These are phyloP conservation scores for Aspergillus bridgeri DNA, from an alignment of 495 filamentous ascomycete genomes.

Conservation along the genomic window DNA sequence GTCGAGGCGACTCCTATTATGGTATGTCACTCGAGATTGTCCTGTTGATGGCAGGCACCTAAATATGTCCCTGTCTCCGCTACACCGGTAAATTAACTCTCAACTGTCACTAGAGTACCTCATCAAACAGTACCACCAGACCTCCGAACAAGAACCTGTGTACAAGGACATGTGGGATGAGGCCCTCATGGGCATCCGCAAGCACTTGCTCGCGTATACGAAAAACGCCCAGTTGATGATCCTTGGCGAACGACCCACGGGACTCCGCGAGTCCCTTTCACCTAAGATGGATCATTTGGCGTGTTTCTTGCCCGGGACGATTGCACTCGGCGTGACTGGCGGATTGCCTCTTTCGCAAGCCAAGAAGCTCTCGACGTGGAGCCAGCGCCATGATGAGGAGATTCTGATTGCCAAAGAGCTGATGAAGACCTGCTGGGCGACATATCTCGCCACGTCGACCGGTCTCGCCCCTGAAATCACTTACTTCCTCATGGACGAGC, in stretches of 20 bases:
- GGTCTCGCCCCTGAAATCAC: conserved; percentile 91
- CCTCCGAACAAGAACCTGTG: conserved; percentile 76
- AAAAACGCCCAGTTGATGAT: conserved; percentile 75
- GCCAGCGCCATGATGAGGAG: conserved; percentile 75
- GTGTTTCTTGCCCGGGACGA: conserved; percentile 96
- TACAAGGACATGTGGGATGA: conserved; percentile 94
- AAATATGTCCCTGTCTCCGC: too few relatives aligned
- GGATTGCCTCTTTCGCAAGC: conserved; percentile 72
- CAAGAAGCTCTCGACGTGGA: conserved; percentile 66
- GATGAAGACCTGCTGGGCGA: conserved; percentile 96
- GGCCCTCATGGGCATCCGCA: conserved; percentile 77
- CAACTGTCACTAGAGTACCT: conserved; percentile 64
- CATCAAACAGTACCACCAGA: conserved; percentile 96
- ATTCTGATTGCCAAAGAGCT: conserved; percentile 82
- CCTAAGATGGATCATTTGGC: conserved; percentile 99
- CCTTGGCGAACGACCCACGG: conserved; percentile 78
- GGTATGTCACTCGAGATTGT: conserved; percentile 37
- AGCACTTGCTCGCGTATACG: conserved; percentile 87
- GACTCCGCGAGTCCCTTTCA: conserved; percentile 58
- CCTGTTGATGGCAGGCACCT: background rate
- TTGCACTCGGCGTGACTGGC: conserved; percentile 83
- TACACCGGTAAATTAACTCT: too few relatives aligned
- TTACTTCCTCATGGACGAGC: conserved; percentile 72
- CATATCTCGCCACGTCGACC: conserved; percentile 83
- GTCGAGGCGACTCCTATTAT: conserved; percentile 94